These are phyloP conservation scores for Boletus reticulatus DNA, from an alignment of 768 basidiomycete species.

Conservation along the genomic window DNA sequence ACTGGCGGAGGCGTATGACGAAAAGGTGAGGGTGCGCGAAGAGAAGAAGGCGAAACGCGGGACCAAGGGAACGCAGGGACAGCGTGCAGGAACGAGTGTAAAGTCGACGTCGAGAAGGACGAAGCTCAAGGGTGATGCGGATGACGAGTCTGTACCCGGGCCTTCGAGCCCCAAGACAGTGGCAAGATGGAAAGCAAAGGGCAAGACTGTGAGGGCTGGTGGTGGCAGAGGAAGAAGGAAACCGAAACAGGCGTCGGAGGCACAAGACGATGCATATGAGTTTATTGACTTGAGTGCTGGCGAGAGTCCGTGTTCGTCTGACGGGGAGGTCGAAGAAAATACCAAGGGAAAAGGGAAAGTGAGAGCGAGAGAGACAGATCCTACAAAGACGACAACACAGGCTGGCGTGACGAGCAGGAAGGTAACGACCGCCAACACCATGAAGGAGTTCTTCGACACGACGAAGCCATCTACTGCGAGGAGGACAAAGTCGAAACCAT, in stretches of 20 bases:
- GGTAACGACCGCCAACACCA: conserved; percentile 1
- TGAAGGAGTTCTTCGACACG: conserved; percentile 8
- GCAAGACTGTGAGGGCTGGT: conserved; percentile 4
- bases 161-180: conserved; percentile 4
- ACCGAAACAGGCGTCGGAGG: conserved; percentile 22
- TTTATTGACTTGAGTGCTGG: conserved; percentile 23
- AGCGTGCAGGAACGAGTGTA: neutral
- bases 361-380: neutral
- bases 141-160: neutral
- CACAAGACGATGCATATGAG: conserved; percentile 29
- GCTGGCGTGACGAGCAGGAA: neutral
- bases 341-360: conserved; percentile 12
- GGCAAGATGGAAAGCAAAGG: conserved; percentile 5
- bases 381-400: neutral
- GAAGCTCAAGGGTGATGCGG: neutral
- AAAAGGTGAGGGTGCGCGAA: conserved; percentile 49
- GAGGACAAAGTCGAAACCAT: conserved; percentile 2
- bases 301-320: conserved; percentile 20
- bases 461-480: conserved; percentile 6
- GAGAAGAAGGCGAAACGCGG: conserved; percentile 35
- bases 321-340: conserved; percentile 2
- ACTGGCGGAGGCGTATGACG: conserved; percentile 62
- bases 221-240: conserved; percentile 13
- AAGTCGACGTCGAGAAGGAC: conserved; percentile 1
- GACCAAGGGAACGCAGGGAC: conserved; percentile 17